A percentile compares a stretch with the other conserved stretches of the same genome.
Conservation (phyloP, 192 early-diverging fungal genomes). For the Backusella sp. region DNA sequence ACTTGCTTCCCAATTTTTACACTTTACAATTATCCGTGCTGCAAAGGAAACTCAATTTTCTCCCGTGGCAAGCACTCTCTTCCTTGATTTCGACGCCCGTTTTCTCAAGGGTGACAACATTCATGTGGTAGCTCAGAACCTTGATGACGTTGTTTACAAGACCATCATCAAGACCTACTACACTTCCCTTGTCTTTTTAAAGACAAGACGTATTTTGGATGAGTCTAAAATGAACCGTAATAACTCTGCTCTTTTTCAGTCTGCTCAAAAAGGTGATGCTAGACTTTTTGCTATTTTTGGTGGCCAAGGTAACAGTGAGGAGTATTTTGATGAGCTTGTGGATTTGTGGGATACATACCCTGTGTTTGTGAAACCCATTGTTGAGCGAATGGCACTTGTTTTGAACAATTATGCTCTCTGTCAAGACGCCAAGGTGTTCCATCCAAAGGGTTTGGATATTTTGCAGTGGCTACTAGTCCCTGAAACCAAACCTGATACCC, state of each 20-base stretch:
- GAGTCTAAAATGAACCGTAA: slow-evolving; percentile 34
- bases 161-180: slow-evolving; percentile 76
- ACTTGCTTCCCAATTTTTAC: slow-evolving; percentile 70
- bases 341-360: slow-evolving; percentile 79
- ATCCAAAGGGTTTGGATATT: slow-evolving; percentile 80
- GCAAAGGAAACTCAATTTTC: slow-evolving; percentile 58
- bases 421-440: slow-evolving; percentile 61
- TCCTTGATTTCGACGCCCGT: slow-evolving; percentile 68
- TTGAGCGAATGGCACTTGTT: slow-evolving; percentile 71
- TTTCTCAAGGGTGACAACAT: slow-evolving; percentile 81
- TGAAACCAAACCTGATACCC: slow-evolving; percentile 74
- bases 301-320: slow-evolving; percentile 92
- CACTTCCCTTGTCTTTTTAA: slow-evolving; percentile 66
- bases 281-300: slow-evolving; percentile 88
- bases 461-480: slow-evolving; percentile 82
- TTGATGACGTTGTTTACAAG: slow-evolving; percentile 54
- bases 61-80: slow-evolving; percentile 66
- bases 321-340: slow-evolving; percentile 91
- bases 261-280: slow-evolving; percentile 58
- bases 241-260: slow-evolving; percentile 68
- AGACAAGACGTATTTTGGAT: slow-evolving; percentile 32
- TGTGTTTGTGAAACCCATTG: slow-evolving; percentile 68
- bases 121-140: slow-evolving; percentile 66
- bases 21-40: slow-evolving; percentile 49
- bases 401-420: slow-evolving; percentile 60